Conservation (phyloP, 805 yeast genomes). For the Zygoascus tannicola region DNA sequence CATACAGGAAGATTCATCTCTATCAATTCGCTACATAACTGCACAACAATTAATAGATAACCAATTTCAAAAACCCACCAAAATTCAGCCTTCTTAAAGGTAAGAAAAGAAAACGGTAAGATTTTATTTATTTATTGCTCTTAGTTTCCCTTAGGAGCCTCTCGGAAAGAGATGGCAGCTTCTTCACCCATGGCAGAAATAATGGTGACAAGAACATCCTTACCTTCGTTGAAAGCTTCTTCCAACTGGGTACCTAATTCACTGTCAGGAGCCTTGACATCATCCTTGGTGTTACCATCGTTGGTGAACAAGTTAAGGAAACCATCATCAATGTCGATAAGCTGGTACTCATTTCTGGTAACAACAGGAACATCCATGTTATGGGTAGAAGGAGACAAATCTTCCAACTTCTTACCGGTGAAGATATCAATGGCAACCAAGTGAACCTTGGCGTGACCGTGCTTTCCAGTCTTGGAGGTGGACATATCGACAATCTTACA, state of each 20-base stretch:
- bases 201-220: constrained; percentile 94
- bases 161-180: constrained; percentile 97
- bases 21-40: no score
- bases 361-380: constrained; percentile 99
- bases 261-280: constrained; percentile 96
- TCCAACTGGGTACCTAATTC: constrained; percentile 92
- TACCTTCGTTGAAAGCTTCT: constrained; percentile 93
- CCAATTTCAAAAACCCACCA: no score
- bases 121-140: not conserved
- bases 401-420: constrained; percentile 99
- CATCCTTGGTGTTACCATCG: constrained; percentile 99
- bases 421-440: constrained; percentile 97
- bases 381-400: constrained; percentile 99
- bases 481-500: constrained; percentile 99
- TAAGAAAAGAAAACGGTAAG: no score
- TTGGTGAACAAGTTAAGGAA: constrained; percentile 91
- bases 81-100: no score
- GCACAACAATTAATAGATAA: no score
- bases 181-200: constrained; percentile 99
- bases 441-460: constrained; percentile 99
- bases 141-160: constrained; percentile 67
- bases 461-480: constrained; percentile 99
- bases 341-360: constrained; percentile 89
- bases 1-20: no score
- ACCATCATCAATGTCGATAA: constrained; percentile 95